Evolutionary conservation across 1,139 yeast species (phyloP), one percentile per base, ranked within the genome.

Genomic region (Candida tetrigidarum): DNA sequence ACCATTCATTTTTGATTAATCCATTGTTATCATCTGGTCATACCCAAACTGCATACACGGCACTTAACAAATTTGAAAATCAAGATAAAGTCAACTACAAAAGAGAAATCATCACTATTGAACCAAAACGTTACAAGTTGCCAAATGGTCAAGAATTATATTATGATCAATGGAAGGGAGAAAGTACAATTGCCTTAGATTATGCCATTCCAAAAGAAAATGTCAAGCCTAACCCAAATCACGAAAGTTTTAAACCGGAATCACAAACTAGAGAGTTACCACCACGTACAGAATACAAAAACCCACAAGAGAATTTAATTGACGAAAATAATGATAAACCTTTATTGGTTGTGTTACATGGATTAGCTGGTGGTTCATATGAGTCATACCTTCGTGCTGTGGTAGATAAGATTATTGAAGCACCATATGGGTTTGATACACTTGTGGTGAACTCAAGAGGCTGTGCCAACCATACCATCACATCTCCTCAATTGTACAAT

Each of bases 331-430:
- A 78, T 50, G 60, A 66, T 11, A 73, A 66, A 50, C 86, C 86
- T 0, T 66, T 81, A 54, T 59, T 81, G 18, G 66, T 81, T 41
- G 77, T 80, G 1, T 60, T 80, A 34, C 87, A 81, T 59, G 87
- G 87, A 2, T 67, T 81, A 37, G 75, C 84, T 9, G 87, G 87
- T 14, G 86, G 87, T 0, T 80, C 85, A 8, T 77, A 76, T 54
- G 87, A 81, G 58, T 67, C 80, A 36, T 81, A 81, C 49, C 73
- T 81, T 22, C 63, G 85, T 34, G 67, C 81, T 2, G 65, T 73
- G 25, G 54, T 80, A 33, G 49, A 59, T 34, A 59, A 64, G 37
- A 62, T 78, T 32, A 66, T 73, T 4, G 52, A 54, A 1, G 60
- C 60, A 2, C 66, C 69, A 26, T 59, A 59, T 50, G 64, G 63